Percentiles rank a stretch among this genome's conserved stretches.
Evolutionary conservation across 352 stramenopile species (phyloP).

Genomic region (Pythium utonaiense): DNA sequence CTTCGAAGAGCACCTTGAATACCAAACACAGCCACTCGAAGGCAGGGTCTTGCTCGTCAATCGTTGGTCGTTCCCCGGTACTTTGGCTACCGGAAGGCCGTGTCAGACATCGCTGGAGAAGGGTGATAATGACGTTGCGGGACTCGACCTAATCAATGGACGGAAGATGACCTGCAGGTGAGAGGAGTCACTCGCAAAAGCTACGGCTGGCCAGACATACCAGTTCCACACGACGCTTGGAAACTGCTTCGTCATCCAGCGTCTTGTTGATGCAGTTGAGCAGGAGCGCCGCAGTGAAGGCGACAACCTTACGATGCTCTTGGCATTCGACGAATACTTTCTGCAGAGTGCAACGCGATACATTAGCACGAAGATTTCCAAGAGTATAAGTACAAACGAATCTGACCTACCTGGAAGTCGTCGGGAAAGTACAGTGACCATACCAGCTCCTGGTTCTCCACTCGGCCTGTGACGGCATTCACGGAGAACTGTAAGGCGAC

Average conservation of each 20-base stretch:
- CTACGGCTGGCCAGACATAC: too few relatives aligned
- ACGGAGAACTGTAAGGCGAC: conserved; percentile 74
- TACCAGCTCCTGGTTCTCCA: conserved; percentile 38
- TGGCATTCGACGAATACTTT: conserved; percentile 84
- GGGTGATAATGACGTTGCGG: conserved; percentile 66
- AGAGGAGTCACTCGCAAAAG: too few relatives aligned
- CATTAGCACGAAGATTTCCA: too few relatives aligned
- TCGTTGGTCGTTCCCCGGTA: neutral
- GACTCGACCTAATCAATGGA: conserved; percentile 39
- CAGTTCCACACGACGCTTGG: conserved; percentile 40
- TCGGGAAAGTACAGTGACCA: conserved; percentile 72
- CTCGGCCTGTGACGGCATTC: conserved; percentile 51
- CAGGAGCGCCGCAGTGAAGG: conserved; percentile 55
- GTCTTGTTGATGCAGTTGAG: conserved; percentile 66
- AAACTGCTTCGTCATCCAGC: conserved; percentile 21
- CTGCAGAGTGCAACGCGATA: too few relatives aligned
- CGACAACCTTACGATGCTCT: conserved; percentile 69
- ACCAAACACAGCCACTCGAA: conserved; percentile 79
- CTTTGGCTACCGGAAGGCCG: conserved; percentile 18
- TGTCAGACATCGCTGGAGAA: conserved; percentile 71
- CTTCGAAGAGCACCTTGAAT: conserved; percentile 57
- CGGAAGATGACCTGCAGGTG: neutral
- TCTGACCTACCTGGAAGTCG: conserved; percentile 57
- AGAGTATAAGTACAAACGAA: too few relatives aligned
- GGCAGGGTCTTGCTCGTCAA: conserved; percentile 50